These are phyloP conservation scores for Dipteronia sinensis DNA, from an alignment of 345 rosid species.

Conservation along the genomic window DNA sequence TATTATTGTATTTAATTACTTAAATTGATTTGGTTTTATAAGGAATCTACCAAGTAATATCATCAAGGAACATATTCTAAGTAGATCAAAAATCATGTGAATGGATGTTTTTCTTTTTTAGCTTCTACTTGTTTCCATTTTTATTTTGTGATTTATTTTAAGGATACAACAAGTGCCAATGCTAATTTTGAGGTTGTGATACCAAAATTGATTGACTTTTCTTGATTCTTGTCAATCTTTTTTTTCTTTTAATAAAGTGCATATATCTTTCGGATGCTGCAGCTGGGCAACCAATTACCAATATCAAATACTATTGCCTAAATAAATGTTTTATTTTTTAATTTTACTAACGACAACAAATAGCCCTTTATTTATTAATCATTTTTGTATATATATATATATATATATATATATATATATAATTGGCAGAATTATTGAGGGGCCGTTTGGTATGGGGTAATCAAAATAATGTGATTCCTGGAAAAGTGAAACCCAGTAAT, in stretches of 20 bases:
- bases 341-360: too few species aligned
- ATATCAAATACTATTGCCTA: too few species aligned
- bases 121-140: not conserved
- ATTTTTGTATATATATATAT: too few species aligned
- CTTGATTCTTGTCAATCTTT: not conserved
- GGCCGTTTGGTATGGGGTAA: too few species aligned
- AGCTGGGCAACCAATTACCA: too few species aligned
- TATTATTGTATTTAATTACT: not conserved
- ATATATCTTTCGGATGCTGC: not conserved
- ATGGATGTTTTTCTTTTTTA: not conserved
- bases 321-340: too few species aligned
- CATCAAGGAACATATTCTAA: constrained; percentile 9
- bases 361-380: too few species aligned
- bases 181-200: not conserved
- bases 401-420: too few species aligned
- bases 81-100: not conserved
- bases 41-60: constrained; percentile 7
- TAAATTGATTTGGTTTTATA: not conserved
- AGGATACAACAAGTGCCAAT: not conserved
- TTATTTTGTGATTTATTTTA: not conserved
- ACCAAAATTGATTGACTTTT: not conserved
- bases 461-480: too few species aligned
- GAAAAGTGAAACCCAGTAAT: too few species aligned
- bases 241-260: not conserved
- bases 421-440: too few species aligned